A percentile compares a stretch with the other conserved stretches of the same genome.
Evolutionary conservation across 2,329 filamentous ascomycete genomes (phyloP).

Genomic region (Aspergillus alliaceus): DNA sequence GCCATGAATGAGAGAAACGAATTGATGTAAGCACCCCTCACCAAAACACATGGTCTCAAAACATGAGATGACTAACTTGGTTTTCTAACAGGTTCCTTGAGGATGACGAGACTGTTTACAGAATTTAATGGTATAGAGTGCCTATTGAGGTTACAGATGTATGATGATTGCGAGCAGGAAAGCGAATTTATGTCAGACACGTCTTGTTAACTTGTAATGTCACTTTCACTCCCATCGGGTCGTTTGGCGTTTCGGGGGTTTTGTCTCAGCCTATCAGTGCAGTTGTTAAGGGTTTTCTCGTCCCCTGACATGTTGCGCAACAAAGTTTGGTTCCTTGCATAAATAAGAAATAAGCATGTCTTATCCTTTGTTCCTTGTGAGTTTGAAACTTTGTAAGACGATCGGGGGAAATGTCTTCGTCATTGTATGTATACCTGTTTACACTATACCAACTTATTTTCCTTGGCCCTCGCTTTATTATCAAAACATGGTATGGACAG

Average conservation of each 20-base stretch:
- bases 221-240: slow-evolving; percentile 5
- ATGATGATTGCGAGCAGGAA: slow-evolving; percentile 1
- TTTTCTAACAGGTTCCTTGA: slow-evolving; percentile 43
- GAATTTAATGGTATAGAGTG: slow-evolving; percentile 53
- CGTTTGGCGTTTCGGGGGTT: slow-evolving; percentile 9
- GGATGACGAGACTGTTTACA: slow-evolving; percentile 65
- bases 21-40: slow-evolving; percentile 72
- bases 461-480: neutral
- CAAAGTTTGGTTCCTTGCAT: neutral
- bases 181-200: slow-evolving; percentile 2
- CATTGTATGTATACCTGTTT: no score
- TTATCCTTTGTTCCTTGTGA: neutral
- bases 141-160: slow-evolving; percentile 6
- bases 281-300: neutral
- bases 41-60: neutral
- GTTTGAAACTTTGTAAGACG: no score
- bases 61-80: slow-evolving; percentile 8
- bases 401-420: no score
- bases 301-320: neutral
- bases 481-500: slow-evolving; percentile 1
- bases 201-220: neutral
- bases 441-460: no score
- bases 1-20: slow-evolving; percentile 81
- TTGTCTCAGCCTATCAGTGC: neutral
- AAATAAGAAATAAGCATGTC: no score